phyloP scores from a whole-genome alignment of 441 rosid genomes.

The Eutrema salsugineum region DNA sequence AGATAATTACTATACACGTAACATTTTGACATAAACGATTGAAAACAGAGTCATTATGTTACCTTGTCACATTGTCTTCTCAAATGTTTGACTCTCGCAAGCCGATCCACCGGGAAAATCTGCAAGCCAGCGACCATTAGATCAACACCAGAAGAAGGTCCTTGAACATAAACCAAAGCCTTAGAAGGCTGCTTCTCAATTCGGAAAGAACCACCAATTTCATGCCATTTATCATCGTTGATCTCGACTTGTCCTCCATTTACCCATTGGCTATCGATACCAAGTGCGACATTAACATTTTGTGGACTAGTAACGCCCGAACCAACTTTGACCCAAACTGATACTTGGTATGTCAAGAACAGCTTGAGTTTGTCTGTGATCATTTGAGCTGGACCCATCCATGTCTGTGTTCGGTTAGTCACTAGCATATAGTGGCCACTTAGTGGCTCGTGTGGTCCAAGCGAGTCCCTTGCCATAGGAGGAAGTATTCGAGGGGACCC shows the following conservation, averaged over 20 bases:
- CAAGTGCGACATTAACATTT: conserved; percentile 75
- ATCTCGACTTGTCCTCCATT: conserved; percentile 82
- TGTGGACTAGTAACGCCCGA: conserved; percentile 57
- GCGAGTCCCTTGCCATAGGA: conserved; percentile 74
- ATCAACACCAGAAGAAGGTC: conserved; percentile 70
- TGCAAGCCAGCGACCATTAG: conserved; percentile 80
- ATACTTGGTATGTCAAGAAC: conserved; percentile 72
- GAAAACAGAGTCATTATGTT: conserved; percentile 4
- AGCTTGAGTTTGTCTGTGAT: conserved; percentile 69
- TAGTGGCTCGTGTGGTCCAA: conserved; percentile 62
- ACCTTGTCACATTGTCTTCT: conserved; percentile 68
- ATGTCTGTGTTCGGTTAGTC: conserved; percentile 74
- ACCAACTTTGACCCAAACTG: conserved; percentile 83
- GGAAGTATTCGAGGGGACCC: conserved; percentile 85
- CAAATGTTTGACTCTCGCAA: conserved; percentile 57
- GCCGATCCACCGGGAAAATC: conserved; percentile 71
- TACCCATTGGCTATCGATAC: conserved; percentile 76
- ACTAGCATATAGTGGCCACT: conserved; percentile 68
- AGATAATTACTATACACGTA: background rate
- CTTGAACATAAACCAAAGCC: conserved; percentile 81
- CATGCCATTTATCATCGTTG: conserved; percentile 68
- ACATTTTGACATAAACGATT: background rate
- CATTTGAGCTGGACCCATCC: conserved; percentile 96
- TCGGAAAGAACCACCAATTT: conserved; percentile 78
- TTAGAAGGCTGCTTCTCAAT: conserved; percentile 74